Base-by-base conservation (phyloP, 306 rosid genomes). In the Quercus gilva region DNA sequence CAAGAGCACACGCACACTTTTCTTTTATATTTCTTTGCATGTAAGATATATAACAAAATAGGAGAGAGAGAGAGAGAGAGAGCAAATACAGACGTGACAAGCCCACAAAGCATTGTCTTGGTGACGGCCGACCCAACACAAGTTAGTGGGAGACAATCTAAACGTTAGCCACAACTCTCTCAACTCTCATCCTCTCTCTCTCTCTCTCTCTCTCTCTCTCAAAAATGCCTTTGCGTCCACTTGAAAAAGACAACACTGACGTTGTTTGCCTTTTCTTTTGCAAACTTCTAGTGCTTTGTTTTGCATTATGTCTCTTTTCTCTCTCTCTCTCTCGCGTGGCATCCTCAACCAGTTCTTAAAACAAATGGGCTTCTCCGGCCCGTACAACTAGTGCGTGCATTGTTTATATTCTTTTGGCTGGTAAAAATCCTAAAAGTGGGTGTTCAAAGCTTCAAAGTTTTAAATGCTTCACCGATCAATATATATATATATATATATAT, bases 61-160 rank as follows among this genome's bases (percentile, higher is more conserved):
- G 60, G 17, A 60, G 10, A 74, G 35, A 52, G 69, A n/a, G 49
- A 49, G 43, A 33, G 37, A 74, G 35, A 57, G 69, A n/a, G 51
- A 51, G 45, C 45, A 68, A 77, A 86, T 57, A 74, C 69, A 78
- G 86, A 93, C 77, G 80, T 84, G 94, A 84, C 86, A 82, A 80
- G 64, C 56, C 78, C 86, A 85, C 79, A 85, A 83, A 81, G 90
- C 84, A 80, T 58, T 86, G 89, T 86, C 90, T 23, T 19, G 82
- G 71, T 68, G 83, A 84, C 55, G 92, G 92, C 93, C 93, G 93
- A 91, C 96, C 85, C 78, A 83, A 75, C 92, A 89, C 21, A 23
- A 49, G 72, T 74, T 86, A 86, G 96, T 91, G 96, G 96, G 79
- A 81, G 87, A 82, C 96, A 87, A 78, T 57, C 80, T 19, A 80